Percentiles rank a stretch among this genome's conserved stretches.
These are phyloP conservation scores for Metschnikowia lochheadii DNA, from an alignment of 805 yeast species.

Conservation along the genomic window DNA sequence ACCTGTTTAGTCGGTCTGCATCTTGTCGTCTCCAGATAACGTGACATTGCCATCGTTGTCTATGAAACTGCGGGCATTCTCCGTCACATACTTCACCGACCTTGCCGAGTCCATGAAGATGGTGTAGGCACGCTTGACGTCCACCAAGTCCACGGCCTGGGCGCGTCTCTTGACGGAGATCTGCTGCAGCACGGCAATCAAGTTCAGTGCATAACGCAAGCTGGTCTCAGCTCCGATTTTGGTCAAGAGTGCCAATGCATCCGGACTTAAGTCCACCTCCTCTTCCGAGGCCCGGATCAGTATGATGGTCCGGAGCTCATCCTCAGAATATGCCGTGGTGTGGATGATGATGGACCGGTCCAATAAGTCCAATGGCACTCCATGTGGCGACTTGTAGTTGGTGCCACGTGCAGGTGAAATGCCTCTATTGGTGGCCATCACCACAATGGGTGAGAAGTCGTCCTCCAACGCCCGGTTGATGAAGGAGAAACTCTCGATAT, in stretches of 20 bases:
- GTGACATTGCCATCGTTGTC: conserved; percentile 74
- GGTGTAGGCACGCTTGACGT: conserved; percentile 81
- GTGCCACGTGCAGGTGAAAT: conserved; percentile 92
- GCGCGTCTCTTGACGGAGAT: conserved; percentile 79
- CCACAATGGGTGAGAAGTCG: conserved; percentile 93
- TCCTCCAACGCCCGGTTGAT: conserved; percentile 95
- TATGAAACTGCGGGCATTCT: conserved; percentile 62
- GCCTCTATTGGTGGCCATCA: conserved; percentile 97
- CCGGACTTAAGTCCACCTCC: conserved; percentile 77
- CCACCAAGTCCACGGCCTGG: conserved; percentile 65
- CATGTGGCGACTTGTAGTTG: conserved; percentile 91
- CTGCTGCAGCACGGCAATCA: conserved; percentile 86
- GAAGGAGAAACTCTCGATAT: conserved; percentile 92
- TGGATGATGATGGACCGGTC: conserved; percentile 93
- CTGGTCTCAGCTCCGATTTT: conserved; percentile 88
- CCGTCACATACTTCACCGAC: conserved; percentile 80
- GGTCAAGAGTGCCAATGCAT: conserved; percentile 82
- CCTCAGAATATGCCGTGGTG: conserved; percentile 70
- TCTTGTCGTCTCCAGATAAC: conserved; percentile 35
- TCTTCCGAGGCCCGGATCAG: conserved; percentile 91
- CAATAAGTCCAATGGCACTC: conserved; percentile 90
- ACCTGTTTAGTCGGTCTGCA: conserved; percentile 31
- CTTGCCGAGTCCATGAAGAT: conserved; percentile 86
- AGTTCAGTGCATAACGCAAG: conserved; percentile 86
- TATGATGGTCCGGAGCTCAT: conserved; percentile 82